These are phyloP conservation scores for Plasmopara viticola DNA, from an alignment of 352 stramenopile species.

Conservation along the genomic window DNA sequence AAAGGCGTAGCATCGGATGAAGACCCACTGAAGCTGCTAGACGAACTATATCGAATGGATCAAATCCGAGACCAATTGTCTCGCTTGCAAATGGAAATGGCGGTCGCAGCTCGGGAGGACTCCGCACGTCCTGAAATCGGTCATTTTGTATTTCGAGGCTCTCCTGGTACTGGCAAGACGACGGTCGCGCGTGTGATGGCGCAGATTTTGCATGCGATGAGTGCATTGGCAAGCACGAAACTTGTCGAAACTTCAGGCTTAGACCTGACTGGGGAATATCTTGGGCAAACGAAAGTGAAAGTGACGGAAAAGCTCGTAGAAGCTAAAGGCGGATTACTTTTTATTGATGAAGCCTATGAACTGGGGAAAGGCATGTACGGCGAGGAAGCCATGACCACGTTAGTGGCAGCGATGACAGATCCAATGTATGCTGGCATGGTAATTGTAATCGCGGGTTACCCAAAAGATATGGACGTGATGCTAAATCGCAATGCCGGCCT, in stretches of 20 bases:
- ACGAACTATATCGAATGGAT: conserved; percentile 53
- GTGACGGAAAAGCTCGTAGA: conserved; percentile 83
- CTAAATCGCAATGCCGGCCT: conserved; percentile 86
- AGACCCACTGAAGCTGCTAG: conserved; percentile 42
- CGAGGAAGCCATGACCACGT: conserved; percentile 86
- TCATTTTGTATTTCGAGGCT: conserved; percentile 86
- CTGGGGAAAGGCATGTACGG: conserved; percentile 76
- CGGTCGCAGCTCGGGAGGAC: conserved; percentile 59
- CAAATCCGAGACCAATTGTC: conserved; percentile 46
- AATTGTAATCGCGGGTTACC: conserved; percentile 89
- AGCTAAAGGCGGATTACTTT: conserved; percentile 88
- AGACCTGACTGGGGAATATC: conserved; percentile 85
- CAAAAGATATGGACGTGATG: conserved; percentile 85
- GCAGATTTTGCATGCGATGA: conserved; percentile 91
- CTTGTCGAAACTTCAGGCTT: conserved; percentile 86
- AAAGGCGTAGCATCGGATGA: conserved; percentile 39
- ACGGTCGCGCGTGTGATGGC: conserved; percentile 89
- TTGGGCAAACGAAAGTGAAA: conserved; percentile 87
- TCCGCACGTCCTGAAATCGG: conserved; percentile 52
- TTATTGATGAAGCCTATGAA: conserved; percentile 92
- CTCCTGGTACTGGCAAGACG: conserved; percentile 86
- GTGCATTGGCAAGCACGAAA: conserved; percentile 87
- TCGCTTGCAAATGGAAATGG: conserved; percentile 47
- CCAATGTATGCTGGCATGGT: conserved; percentile 79
- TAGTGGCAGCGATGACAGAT: conserved; percentile 88